phyloP scores from a whole-genome alignment of 2,329 filamentous ascomycete species.

The Aspergillus brasiliensis region DNA sequence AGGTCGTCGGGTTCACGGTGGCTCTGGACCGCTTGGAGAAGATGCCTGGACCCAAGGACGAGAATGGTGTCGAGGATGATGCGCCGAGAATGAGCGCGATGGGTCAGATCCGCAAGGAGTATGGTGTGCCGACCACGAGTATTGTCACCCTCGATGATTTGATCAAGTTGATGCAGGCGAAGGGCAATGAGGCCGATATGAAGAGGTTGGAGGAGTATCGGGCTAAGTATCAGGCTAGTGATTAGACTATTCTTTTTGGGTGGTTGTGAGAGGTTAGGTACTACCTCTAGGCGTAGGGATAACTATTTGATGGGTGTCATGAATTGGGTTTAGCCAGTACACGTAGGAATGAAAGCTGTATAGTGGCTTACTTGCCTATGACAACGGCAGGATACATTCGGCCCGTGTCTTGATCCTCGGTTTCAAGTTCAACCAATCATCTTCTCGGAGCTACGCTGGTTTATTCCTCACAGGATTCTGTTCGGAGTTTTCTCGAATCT shows the following conservation, averaged over 20 bases:
- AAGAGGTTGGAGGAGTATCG: conserved; percentile 71
- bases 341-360: not conserved
- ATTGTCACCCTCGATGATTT: conserved; percentile 84
- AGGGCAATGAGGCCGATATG: conserved; percentile 62
- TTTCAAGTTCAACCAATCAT: not conserved
- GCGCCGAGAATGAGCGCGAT: conserved; percentile 74
- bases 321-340: not conserved
- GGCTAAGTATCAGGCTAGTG: conserved; percentile 33
- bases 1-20: conserved; percentile 83
- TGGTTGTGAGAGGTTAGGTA: not conserved
- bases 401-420: not conserved
- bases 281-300: no score
- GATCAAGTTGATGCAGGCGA: conserved; percentile 63
- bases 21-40: conserved; percentile 59
- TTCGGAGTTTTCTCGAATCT: not conserved
- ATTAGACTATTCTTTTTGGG: conserved; percentile 16
- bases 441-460: not conserved
- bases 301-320: not conserved
- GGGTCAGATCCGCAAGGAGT: conserved; percentile 77
- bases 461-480: not conserved
- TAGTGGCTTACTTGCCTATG: no score
- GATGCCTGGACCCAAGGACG: conserved; percentile 55
- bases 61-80: conserved; percentile 58
- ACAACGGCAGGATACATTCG: no score
- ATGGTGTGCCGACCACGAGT: conserved; percentile 74